Base-by-base conservation (phyloP, 306 rosid species). In the Phaseolus lunatus region DNA sequence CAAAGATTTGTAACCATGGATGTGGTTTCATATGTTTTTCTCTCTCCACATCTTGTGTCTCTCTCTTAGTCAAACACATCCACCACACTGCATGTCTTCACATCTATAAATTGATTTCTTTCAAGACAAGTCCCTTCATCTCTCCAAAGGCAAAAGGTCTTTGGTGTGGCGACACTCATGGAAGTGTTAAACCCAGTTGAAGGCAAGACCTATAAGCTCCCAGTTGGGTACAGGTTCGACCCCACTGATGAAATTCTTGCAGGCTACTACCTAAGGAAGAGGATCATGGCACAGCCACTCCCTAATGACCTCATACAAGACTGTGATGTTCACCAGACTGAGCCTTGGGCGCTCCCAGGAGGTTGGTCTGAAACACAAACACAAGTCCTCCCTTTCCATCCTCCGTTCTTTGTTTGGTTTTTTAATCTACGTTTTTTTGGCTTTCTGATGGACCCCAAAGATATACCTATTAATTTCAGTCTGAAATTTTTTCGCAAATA, bases 41-140 rank as follows among this genome's bases (percentile, higher is more conserved):
- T 72, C 76, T 71, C 4, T 71, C 49, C 24, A 49, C 48, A 31
- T 33, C 75, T 9, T 9, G 0, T 37, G 16, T 35, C 67, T 56
- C 37, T 14, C 53, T 35, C 47, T 6, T 67, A 24, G 9, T 9
- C 45, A 10, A 44, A 3, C 20, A 53, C 70, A 47, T 64, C 59
- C 5, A 35, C 54, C 65, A 19, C 68, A 27, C 11, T 35, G 39
- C 59, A 53, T 53, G 59, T 20, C 59, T 53, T 52, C 13, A 13
- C 49, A 9, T 53, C 59, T 53, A 53, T 53, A 53, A 53, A 53
- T 53, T 53, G 20, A 53, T 19, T 53, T 53, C 59, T 24, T 20
- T 53, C 5, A 24, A 19, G 27, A 53, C 26, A 19, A 9, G 27
- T 53, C 0, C 59, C 59, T 52, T 53, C 27, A 19, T 20, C 59